Evolutionary conservation across 371 early-diverging fungal genomes (phyloP).

Genomic region (Syncephalastrum sp.): DNA sequence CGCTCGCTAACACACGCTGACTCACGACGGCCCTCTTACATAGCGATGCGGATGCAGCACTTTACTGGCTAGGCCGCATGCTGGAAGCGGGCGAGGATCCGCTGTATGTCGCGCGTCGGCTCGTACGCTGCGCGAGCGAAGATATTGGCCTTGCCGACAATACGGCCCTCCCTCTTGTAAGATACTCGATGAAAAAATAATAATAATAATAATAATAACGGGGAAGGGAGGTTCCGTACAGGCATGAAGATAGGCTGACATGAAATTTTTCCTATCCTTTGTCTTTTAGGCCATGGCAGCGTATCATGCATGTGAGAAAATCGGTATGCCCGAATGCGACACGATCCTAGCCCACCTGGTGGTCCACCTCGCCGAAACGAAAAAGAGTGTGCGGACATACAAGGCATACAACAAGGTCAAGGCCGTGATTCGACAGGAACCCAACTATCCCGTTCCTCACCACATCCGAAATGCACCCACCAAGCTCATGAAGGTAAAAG

Average conservation of each 20-base stretch:
- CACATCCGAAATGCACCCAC: constrained; percentile 89
- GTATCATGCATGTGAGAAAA: constrained; percentile 78
- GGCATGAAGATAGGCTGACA: no score
- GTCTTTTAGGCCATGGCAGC: constrained; percentile 63
- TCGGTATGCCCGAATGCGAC: constrained; percentile 94
- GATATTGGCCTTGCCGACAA: constrained; percentile 89
- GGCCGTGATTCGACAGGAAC: constrained; percentile 53
- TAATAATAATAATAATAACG: no score
- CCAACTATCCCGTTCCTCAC: constrained; percentile 78
- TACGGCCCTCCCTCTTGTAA: constrained; percentile 67
- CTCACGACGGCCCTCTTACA: neutral
- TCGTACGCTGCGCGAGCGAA: constrained; percentile 84
- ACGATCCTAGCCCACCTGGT: constrained; percentile 80
- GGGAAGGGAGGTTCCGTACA: no score
- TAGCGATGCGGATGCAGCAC: constrained; percentile 71
- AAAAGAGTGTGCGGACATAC: constrained; percentile 81
- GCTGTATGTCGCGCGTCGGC: constrained; percentile 71
- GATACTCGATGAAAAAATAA: no score
- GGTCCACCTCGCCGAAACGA: constrained; percentile 74
- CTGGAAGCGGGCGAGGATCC: constrained; percentile 89
- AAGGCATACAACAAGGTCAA: constrained; percentile 73
- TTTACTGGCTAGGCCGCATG: constrained; percentile 93
- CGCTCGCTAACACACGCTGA: no score
- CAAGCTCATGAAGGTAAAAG: constrained; percentile 55
- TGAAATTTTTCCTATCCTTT: no score